Evolutionary conservation across 1,284 basidiomycete genomes (phyloP).

Genomic region (Cryptococcus maquisensis): DNA sequence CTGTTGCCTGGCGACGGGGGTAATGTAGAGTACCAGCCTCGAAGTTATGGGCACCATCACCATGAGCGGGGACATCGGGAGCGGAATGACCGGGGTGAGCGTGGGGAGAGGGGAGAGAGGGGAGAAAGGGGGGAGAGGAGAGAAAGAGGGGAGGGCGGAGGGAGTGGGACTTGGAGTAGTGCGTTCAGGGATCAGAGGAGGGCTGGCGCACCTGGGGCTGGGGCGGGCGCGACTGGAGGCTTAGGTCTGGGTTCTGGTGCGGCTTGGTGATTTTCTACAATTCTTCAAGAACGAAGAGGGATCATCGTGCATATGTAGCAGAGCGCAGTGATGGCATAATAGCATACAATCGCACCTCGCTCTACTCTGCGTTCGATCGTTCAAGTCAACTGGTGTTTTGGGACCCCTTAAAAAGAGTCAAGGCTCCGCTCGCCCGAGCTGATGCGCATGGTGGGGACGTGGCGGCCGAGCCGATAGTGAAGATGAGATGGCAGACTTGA

Average conservation of each 20-base stretch:
- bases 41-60: not conserved
- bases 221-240: not conserved
- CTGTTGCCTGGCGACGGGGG: too few relatives aligned
- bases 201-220: constrained; percentile 1
- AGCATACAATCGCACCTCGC: not conserved
- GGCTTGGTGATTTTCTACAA: not conserved
- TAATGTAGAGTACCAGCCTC: not conserved
- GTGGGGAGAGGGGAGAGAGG: constrained; percentile 2
- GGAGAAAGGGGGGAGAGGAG: not conserved
- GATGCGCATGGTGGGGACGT: too few relatives aligned
- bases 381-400: too few relatives aligned
- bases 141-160: not conserved
- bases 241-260: not conserved
- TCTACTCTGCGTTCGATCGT: not conserved
- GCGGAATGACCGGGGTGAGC: constrained; percentile 1
- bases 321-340: not conserved
- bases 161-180: not conserved
- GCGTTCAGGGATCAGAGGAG: constrained; percentile 2
- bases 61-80: not conserved
- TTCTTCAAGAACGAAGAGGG: not conserved
- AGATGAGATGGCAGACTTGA: too few relatives aligned
- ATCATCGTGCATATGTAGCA: not conserved
- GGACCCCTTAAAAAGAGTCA: too few relatives aligned
- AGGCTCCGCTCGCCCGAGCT: too few relatives aligned
- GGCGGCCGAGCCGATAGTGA: too few relatives aligned